Base-by-base conservation (phyloP, 2,329 filamentous ascomycete species). In the Ophiostoma perfectum region DNA sequence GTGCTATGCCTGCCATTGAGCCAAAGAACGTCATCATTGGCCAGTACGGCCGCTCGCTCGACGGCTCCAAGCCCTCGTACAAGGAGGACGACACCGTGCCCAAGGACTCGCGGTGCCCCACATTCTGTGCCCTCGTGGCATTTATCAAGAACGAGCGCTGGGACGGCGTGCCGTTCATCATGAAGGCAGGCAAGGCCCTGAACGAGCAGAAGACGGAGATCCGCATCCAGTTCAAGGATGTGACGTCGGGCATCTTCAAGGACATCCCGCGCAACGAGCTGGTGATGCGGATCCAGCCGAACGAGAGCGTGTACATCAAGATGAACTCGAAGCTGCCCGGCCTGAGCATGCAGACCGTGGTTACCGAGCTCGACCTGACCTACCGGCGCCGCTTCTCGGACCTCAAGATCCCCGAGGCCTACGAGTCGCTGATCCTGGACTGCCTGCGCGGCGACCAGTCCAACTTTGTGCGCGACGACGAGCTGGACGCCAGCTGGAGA, bases 131-230 rank as follows among this genome's bases (percentile, higher is more conserved):
- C 49, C 88, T 99, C 80, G 94, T 97, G 47, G 93, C 93, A 47
- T 97, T 96, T 82, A 98, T 99, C 81, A 98, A 98, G 87, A 99
- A 99, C 80, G 95, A 99, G 87, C 86, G 95, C 75, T 99, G 95
- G 95, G 96, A 99, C 74, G 96, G 95, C 69, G 95, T 99, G 67
- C 95, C 95, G 66, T 99, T 99, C 84, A 99, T 99, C 80, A 86
- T 99, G 83, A 99, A 99, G 89, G 95, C 95, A 63, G 95, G 95
- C 75, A 99, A 99, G 84, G 93, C 95, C 62, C 84, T 99, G 72
- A 99, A 99, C 80, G 95, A 99, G 86, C 95, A 99, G 80, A 99
- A 99, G 88, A 99, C 95, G 14, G 95, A 99, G 82, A 95, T 99
- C 74, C 90, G 95, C 76, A 96, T 99, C 75, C 95, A 99, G 80